Conservation (phyloP, 805 yeast species). For the Ascoidea asiatica region DNA sequence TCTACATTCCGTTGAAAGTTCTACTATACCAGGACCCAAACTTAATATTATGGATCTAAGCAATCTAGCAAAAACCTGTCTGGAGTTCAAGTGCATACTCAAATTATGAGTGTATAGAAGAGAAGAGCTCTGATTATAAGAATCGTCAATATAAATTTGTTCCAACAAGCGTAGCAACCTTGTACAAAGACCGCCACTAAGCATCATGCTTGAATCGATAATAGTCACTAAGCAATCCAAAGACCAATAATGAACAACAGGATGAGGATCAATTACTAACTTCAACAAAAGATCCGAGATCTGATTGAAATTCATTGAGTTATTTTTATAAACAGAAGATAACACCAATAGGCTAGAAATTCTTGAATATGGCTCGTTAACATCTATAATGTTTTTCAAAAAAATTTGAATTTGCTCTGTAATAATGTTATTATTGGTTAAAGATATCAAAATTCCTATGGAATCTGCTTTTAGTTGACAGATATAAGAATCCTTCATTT, state of each 20-base stretch:
- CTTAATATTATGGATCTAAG: slow-evolving; percentile 31
- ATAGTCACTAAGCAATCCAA: slow-evolving; percentile 43
- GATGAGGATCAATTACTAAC: slow-evolving; percentile 69
- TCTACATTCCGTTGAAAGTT: slow-evolving; percentile 18
- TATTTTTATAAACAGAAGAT: slow-evolving; percentile 30
- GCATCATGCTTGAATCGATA: slow-evolving; percentile 39
- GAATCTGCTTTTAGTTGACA: slow-evolving; percentile 39
- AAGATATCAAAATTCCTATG: slow-evolving; percentile 35
- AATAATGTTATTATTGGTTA: slow-evolving; percentile 13
- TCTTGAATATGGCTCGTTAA: slow-evolving; percentile 50
- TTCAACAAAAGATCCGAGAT: slow-evolving; percentile 46
- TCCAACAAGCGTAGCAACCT: slow-evolving; percentile 28
- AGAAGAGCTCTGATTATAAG: slow-evolving; percentile 32
- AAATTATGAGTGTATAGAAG: slow-evolving; percentile 35
- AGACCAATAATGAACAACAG: slow-evolving; percentile 66
- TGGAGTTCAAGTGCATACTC: slow-evolving; percentile 31
- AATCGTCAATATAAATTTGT: slow-evolving; percentile 28
- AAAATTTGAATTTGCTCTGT: slow-evolving; percentile 34
- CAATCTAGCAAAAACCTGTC: slow-evolving; percentile 27
- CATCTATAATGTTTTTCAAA: slow-evolving; percentile 55
- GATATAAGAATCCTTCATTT: slow-evolving; percentile 24
- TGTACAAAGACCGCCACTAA: slow-evolving; percentile 28
- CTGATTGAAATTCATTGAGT: slow-evolving; percentile 25
- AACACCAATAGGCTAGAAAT: slow-evolving; percentile 40
- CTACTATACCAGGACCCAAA: slow-evolving; percentile 42